phyloP scores from a whole-genome alignment of 2,329 filamentous ascomycete species.

The Eutypella sp. region DNA sequence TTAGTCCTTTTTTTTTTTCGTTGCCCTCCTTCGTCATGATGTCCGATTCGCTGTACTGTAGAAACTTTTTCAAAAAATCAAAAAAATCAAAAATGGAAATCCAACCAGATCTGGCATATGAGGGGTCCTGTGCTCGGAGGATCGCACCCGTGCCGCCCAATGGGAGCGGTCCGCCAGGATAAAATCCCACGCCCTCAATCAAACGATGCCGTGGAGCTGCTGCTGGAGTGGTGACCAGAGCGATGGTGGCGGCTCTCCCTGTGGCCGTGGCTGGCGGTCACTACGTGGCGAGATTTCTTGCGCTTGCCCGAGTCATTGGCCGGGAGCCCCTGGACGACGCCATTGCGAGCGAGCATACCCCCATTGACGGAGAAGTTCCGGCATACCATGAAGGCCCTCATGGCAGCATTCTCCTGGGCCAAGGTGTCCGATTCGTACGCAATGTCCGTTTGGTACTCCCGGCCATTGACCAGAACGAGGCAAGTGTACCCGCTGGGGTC shows the following conservation, averaged over 20 bases:
- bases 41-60: not conserved
- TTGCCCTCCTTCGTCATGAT: too few species aligned
- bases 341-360: constrained; percentile 74
- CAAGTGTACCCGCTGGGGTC: constrained; percentile 76
- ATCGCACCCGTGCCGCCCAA: too few species aligned
- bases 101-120: not conserved
- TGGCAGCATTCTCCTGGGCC: constrained; percentile 89
- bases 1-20: not conserved
- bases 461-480: constrained; percentile 90
- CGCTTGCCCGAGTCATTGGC: constrained; percentile 48
- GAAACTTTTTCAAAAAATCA: too few species aligned
- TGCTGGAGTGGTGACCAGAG: constrained; percentile 56
- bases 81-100: not conserved
- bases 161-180: not conserved
- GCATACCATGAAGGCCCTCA: constrained; percentile 96
- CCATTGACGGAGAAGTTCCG: constrained; percentile 96
- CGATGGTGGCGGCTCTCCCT: constrained; percentile 41
- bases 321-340: constrained; percentile 62
- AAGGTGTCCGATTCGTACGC: constrained; percentile 76
- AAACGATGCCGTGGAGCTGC: constrained; percentile 57
- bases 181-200: constrained; percentile 38
- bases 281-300: constrained; percentile 46
- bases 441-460: constrained; percentile 89
- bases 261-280: constrained; percentile 37
- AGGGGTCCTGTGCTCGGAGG: not conserved